Conservation (phyloP, 208 protist genomes). For the Acanthamoeba royreba region DNA sequence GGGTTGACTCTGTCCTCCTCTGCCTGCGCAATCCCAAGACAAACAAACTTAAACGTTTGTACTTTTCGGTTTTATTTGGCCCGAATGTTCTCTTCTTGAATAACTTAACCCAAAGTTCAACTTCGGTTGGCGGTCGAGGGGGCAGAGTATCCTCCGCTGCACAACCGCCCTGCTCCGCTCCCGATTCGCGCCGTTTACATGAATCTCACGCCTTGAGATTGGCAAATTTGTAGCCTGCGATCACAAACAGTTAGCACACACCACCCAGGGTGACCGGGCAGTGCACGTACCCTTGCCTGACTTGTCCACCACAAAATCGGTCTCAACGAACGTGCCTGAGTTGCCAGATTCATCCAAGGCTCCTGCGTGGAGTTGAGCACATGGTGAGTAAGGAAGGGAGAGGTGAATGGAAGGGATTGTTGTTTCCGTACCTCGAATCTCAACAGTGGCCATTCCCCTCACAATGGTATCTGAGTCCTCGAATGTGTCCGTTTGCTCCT, state of each 20-base stretch:
- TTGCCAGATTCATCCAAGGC: neutral
- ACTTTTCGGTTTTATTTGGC: too few species aligned
- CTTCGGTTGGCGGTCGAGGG: too few species aligned
- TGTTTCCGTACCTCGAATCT: slow-evolving; percentile 43
- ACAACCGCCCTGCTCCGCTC: neutral
- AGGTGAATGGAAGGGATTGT: too few species aligned
- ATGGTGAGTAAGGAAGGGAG: too few species aligned
- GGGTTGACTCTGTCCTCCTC: too few species aligned
- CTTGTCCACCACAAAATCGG: slow-evolving; percentile 3
- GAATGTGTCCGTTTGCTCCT: slow-evolving; percentile 6
- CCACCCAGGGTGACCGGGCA: too few species aligned
- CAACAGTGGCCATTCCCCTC: neutral
- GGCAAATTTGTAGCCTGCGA: neutral
- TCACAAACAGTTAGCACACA: too few species aligned
- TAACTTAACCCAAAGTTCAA: too few species aligned
- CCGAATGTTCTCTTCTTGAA: too few species aligned
- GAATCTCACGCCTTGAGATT: neutral
- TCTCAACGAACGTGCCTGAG: slow-evolving; percentile 12
- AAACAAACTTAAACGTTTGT: too few species aligned
- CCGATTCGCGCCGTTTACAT: neutral
- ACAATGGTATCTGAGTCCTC: slow-evolving; percentile 36
- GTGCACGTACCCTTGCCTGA: neutral
- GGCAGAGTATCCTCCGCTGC: too few species aligned
- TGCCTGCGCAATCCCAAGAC: too few species aligned
- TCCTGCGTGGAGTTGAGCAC: neutral